Base-by-base conservation (phyloP, 441 rosid genomes). In the Breynia disticha region DNA sequence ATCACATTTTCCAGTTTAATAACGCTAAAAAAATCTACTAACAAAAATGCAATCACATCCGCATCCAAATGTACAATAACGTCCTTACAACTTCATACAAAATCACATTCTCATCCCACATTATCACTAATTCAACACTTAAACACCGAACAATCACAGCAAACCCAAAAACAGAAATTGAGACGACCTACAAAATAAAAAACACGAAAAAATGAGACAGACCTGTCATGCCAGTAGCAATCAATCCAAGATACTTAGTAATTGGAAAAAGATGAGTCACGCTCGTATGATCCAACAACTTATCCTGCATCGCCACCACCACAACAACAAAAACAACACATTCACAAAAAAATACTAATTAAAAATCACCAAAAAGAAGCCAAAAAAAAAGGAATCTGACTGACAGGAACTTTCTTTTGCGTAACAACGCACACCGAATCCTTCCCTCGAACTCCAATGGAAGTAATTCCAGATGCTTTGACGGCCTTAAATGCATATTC, bases 401-500 rank as follows among this genome's bases (percentile, higher is more conserved):
- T 62, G 18, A 88, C 98, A 67, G 98, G 95, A 63, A 91, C 97
- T 75, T 91, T 91, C 87, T 88, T 91, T 78, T 91, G 98, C 0
- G 98, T 86, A 41, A 91, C 98, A 13, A 91, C 95, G 41, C 98
- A 91, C 0, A 88, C 88, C 13, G 97, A 86, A 59, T 91, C 98
- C 68, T 83, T 88, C 1, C 98, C 98, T 14, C 91, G 74, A 42
- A 91, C 98, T 38, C 98, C 98, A 48, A 91, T 88, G 45, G 98
- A 88, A 55, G 98, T 88, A 55, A 86, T 79, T 43, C 84, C 82
- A 47, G 95, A 84, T 7, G 97, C 86, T 66, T 86, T 91, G 46
- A 91, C 97, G 11, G 98, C 98, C 80, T 91, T 91, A 65, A 91
- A 91, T 16, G 95, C 98, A 73, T 91, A 88, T 59, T 91, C 98